Evolutionary conservation across 108 stramenopile species (phyloP).

Genomic region (Conticribra weissflogii): DNA sequence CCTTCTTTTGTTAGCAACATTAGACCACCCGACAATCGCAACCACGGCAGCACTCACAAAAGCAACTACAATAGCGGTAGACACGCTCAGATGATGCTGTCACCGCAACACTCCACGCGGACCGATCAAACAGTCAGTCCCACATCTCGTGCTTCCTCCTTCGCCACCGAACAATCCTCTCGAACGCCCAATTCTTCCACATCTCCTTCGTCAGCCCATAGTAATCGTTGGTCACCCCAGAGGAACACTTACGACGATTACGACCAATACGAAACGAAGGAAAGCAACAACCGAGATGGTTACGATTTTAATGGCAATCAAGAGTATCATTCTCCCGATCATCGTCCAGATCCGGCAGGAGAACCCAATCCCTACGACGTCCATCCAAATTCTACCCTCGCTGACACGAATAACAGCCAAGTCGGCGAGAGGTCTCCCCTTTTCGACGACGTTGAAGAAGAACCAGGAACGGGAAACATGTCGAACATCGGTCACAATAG

Average conservation of each 20-base stretch:
- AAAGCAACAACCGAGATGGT: no score
- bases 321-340: not conserved
- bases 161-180: not conserved
- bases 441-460: constrained; percentile 29
- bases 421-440: constrained; percentile 11
- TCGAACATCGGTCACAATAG: constrained; percentile 12
- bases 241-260: no score
- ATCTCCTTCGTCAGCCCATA: no score
- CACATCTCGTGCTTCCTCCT: not conserved
- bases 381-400: no score
- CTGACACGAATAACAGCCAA: not conserved
- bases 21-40: no score
- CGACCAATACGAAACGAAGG: no score
- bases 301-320: not conserved
- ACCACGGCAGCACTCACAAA: no score
- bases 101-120: not conserved
- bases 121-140: not conserved
- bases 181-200: no score
- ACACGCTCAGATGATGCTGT: not conserved
- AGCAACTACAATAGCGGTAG: no score
- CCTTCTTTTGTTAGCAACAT: no score
- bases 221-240: constrained; percentile 13
- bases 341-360: not conserved
- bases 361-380: not conserved
- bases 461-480: constrained; percentile 5